Evolutionary conservation across 768 basidiomycete genomes (phyloP), one percentile per base, ranked within the genome.

Genomic region (Podaxis rugospora): DNA sequence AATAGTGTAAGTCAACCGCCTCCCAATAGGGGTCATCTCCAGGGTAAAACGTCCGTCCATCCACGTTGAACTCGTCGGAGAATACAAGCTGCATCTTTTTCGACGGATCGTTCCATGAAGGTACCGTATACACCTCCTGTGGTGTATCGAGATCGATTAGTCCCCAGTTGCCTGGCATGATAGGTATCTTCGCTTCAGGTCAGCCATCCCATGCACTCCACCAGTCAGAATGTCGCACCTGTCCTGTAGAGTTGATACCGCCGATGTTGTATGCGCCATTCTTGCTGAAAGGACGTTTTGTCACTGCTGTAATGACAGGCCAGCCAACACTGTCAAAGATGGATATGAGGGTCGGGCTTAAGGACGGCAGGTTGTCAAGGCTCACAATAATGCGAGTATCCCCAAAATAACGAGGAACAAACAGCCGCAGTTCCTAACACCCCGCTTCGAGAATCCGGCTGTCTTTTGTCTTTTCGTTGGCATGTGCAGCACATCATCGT

Each of bases 11-110:
- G 71, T 92, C 79, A 5, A 77, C 85, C n/a, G 91, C 88, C 68
- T 90, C 88, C 88, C 89, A 90, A 66, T 88, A 93, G 5, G 92
- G 91, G 71, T 93, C 91, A 66, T 92, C 90, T 2, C 89, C 89
- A 52, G 87, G 85, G 73, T 89, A 92, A 66, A 92, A 92, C 0
- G 87, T 79, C 62, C 92, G 76, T 13, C 88, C 88, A 23, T 86
- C 85, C 13, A 72, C 71, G 60, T 92, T 84, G 68, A 93, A 93
- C 67, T 93, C 91, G 70, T 93, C 92, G 6, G 84, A 86, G 69
- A 90, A 92, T 10, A 91, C 83, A 16, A 92, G 75, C 46, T 79
- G 75, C 72, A 83, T 70, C 40, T 75, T 69, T 39, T 68, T 63
- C n/a, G 68, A 68, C 1, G 86, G 84, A 64, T 88, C 84, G 16